Base-by-base conservation (phyloP, 352 stramenopile species). In the Phytophthora sp. region DNA sequence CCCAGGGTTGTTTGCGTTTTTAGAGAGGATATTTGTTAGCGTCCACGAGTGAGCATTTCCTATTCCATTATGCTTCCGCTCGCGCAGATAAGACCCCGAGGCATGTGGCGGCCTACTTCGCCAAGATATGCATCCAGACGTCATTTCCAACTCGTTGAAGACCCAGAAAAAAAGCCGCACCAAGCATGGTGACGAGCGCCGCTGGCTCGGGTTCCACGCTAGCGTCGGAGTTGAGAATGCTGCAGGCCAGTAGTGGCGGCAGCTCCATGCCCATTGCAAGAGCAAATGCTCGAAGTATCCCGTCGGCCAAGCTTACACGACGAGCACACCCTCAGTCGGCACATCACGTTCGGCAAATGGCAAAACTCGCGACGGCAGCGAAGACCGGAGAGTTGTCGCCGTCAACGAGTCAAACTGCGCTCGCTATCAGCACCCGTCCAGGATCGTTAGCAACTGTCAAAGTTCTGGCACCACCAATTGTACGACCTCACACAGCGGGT, bases 261-360 rank as follows among this genome's bases (percentile, higher is more conserved):
- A 54, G 54, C 3, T 35, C 17, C 5, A 82, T 82, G 75, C 73
- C 75, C 3, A 84, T 84, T 27, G 30, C 72, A 8, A 69, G 66
- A 35, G 41, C 62, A 8, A 78, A 66, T 31, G 58, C 65, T 18
- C 62, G 76, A 26, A 32, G 18, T 0, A 61, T 82, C 11, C 69
- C 83, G 39, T 75, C 66, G 11, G 62, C 68, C 31, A 87, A 87
- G 32, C 54, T 66, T 9, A 55, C 54, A 27, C 64, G 58, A 37
- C 67, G 58, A 21, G 30, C 56, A 0, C 23, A 62, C 30, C 37
- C 55, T 28, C 69, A 66, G 20, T 87, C 78, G 0, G 72, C 70
- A 8, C 81, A 87, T 31, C 81, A 88, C 41, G 49, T 79, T 20
- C 78, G 76, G 7, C 78, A 88, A 55, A 84, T 90, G 66, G 70